Evolutionary conservation across 148 eudicot genomes (phyloP).

Genomic region (Agrostemma githago): DNA sequence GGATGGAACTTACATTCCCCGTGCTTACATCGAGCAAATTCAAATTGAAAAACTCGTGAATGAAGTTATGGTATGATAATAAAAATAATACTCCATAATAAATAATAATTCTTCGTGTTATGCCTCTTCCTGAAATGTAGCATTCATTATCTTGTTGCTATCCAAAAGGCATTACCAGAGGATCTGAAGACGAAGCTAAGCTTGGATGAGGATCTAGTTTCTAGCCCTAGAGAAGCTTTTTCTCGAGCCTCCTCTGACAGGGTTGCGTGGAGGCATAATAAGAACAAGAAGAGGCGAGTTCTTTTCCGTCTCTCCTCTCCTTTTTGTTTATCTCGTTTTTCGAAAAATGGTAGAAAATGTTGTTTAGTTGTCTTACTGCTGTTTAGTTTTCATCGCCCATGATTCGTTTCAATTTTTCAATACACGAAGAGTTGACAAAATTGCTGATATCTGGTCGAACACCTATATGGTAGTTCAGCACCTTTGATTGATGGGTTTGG

Average conservation of each 20-base stretch:
- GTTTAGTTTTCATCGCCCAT: background rate
- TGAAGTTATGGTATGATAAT: conserved; percentile 74
- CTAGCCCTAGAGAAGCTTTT: conserved; percentile 74
- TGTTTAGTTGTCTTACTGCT: background rate
- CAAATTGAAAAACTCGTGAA: conserved; percentile 92
- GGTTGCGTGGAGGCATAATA: conserved; percentile 53
- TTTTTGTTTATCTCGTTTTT: background rate
- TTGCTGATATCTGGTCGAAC: background rate
- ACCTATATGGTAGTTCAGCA: too few species aligned
- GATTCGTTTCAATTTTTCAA: background rate
- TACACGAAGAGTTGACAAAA: too few species aligned
- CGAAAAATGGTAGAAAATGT: background rate
- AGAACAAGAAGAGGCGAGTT: conserved; percentile 50
- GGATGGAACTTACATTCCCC: conserved; percentile 88
- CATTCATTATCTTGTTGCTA: conserved; percentile 6
- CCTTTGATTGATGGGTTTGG: background rate
- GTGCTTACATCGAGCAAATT: conserved; percentile 90
- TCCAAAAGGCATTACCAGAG: conserved; percentile 76
- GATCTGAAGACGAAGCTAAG: conserved; percentile 90
- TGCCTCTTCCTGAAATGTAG: background rate
- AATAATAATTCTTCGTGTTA: background rate
- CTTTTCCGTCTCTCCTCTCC: background rate
- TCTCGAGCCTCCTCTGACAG: conserved; percentile 67
- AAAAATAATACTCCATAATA: background rate
- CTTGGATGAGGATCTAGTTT: conserved; percentile 70